phyloP scores from a whole-genome alignment of 306 rosid genomes.

The Acacia acuminata region DNA sequence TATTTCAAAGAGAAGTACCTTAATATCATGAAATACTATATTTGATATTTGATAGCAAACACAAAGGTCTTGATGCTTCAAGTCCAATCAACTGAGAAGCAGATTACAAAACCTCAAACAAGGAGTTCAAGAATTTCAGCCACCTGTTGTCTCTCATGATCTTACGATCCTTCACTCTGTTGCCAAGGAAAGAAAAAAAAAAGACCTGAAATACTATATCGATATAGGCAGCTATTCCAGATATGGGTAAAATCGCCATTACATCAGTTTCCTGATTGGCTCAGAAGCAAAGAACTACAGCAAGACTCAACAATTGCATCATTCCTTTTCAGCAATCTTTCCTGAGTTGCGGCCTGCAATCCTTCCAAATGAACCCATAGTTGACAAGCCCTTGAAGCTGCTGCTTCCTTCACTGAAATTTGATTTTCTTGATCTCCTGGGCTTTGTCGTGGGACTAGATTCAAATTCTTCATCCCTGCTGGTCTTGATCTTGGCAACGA shows the following conservation, averaged over 20 bases:
- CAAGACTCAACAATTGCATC: slow-evolving; percentile 44
- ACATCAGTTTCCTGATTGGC: slow-evolving; percentile 16
- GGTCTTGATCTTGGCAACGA: slow-evolving; percentile 54
- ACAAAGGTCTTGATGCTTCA: slow-evolving; percentile 24
- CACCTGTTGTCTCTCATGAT: slow-evolving; percentile 13
- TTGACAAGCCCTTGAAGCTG: slow-evolving; percentile 81
- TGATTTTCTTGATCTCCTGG: slow-evolving; percentile 74
- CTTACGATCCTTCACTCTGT: neutral
- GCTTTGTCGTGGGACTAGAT: slow-evolving; percentile 62
- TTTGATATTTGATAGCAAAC: slow-evolving; percentile 23
- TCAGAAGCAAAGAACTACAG: slow-evolving; percentile 19
- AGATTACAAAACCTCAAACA: slow-evolving; percentile 12
- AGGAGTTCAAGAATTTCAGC: slow-evolving; percentile 2
- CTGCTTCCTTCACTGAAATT: slow-evolving; percentile 88
- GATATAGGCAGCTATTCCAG: slow-evolving; percentile 11
- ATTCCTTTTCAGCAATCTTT: slow-evolving; percentile 52
- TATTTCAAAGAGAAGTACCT: neutral
- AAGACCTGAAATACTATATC: slow-evolving; percentile 11
- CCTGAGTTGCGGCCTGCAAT: slow-evolving; percentile 60
- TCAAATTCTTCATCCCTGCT: slow-evolving; percentile 55
- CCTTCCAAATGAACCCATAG: slow-evolving; percentile 74
- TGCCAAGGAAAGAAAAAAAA: neutral
- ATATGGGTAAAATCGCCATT: slow-evolving; percentile 23
- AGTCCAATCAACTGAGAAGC: slow-evolving; percentile 27
- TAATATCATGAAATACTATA: slow-evolving; percentile 16